A percentile compares a stretch with the other conserved stretches of the same genome.
Evolutionary conservation across 495 filamentous ascomycete species (phyloP).

Genomic region (Oleoguttula mirabilis): DNA sequence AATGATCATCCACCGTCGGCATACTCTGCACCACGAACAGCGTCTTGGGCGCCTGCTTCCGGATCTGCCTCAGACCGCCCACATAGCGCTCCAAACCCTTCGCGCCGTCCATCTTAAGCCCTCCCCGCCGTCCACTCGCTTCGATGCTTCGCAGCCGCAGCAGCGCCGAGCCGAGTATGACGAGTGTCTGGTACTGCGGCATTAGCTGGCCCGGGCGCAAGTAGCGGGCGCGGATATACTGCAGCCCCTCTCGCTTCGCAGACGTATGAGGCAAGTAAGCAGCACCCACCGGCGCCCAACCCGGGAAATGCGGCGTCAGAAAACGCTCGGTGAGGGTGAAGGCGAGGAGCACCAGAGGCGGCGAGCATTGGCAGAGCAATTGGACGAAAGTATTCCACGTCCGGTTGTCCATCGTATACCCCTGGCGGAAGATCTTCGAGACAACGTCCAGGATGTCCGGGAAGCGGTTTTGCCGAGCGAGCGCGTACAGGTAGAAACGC

Average conservation of each 20-base stretch:
- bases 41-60: constrained; percentile 36
- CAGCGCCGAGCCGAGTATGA: constrained; percentile 40
- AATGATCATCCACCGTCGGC: constrained; percentile 35
- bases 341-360: constrained; percentile 32
- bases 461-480: constrained; percentile 36
- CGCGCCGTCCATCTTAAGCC: neutral
- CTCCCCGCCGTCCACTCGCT: constrained; percentile 21
- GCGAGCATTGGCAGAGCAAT: constrained; percentile 30
- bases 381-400: constrained; percentile 53
- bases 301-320: constrained; percentile 63
- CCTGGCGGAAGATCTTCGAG: constrained; percentile 39
- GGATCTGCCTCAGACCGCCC: constrained; percentile 16
- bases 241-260: constrained; percentile 25
- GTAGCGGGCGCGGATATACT: constrained; percentile 23
- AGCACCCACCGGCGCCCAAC: constrained; percentile 40
- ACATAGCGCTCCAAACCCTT: constrained; percentile 15
- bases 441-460: constrained; percentile 40
- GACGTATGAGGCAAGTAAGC: constrained; percentile 9
- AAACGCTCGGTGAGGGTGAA: constrained; percentile 58
- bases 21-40: constrained; percentile 41
- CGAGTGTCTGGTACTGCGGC: constrained; percentile 40
- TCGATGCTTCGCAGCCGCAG: constrained; percentile 32
- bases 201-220: constrained; percentile 34
- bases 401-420: constrained; percentile 53
- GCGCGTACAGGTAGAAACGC: constrained; percentile 47